Base-by-base conservation (phyloP, 352 stramenopile species). In the Pythium brachiatum region DNA sequence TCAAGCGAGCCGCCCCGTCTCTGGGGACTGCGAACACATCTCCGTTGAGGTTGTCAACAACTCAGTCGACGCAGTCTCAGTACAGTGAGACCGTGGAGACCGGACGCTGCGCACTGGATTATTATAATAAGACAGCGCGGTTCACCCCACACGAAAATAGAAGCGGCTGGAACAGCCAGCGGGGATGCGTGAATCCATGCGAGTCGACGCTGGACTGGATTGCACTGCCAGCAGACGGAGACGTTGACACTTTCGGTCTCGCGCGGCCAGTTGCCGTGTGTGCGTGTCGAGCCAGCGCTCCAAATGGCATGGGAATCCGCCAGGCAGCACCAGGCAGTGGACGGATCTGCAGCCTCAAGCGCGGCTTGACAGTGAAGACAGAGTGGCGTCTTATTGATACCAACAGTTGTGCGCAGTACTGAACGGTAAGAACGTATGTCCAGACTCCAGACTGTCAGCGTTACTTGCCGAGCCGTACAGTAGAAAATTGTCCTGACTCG, bases 121-220 rank as follows among this genome's bases (percentile, higher is more conserved):
- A 44, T 18, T 44, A 18, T 5, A 44, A 23, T 44, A 48, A 21
- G 41, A 48, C n/a, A 21, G n/a, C 41, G n/a, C 9, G 5, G 9
- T n/a, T 5, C 29, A 48, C 41, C 23, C 41, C 20, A 48, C 25
- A 48, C 41, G 41, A 48, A 48, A n/a, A 48, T 16, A 48, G 41
- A 48, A 48, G 41, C 41, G 41, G 41, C 41, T 48, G 41, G 41
- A 27, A 48, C 41, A n/a, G 41, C 41, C 41, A 48, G 41, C 20
- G 20, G 41, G n/a, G 41, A 48, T 48, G 41, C 20, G 41, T 48
- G 41, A 48, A 48, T 48, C 41, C 41, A 48, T 48, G 18, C 41
- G 41, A n/a, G n/a, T n/a, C n/a, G n/a, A 48, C 41, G 41, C 41
- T 18, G 20, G 9, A 48, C n/a, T n/a, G n/a, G n/a, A n/a, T n/a